Evolutionary conservation across 2,329 filamentous ascomycete genomes (phyloP).

Genomic region (Neocucurbitaria cava): DNA sequence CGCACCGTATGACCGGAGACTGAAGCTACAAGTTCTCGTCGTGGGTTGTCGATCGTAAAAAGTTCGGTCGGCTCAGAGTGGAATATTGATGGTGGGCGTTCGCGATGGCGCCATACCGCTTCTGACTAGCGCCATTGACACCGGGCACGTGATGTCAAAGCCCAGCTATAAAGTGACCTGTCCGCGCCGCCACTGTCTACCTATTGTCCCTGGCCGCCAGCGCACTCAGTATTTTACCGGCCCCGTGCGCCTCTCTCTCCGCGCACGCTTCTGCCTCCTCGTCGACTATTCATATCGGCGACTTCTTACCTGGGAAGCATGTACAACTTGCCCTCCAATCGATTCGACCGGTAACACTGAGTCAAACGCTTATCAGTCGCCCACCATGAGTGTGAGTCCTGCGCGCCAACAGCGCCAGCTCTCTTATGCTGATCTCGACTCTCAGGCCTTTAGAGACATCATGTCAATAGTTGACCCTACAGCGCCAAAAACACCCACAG

Average conservation of each 20-base stretch:
- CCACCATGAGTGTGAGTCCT: slow-evolving; percentile 49
- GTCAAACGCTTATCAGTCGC: slow-evolving; percentile 40
- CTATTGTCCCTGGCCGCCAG: slow-evolving; percentile 28
- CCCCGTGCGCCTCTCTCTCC: slow-evolving; percentile 21
- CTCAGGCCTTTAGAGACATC: slow-evolving; percentile 44
- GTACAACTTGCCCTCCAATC: slow-evolving; percentile 41
- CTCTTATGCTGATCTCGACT: slow-evolving; percentile 15
- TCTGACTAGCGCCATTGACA: slow-evolving; percentile 7
- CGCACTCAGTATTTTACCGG: slow-evolving; percentile 19
- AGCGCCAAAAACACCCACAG: slow-evolving; percentile 31
- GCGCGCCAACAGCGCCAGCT: slow-evolving; percentile 17
- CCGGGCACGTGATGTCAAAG: slow-evolving; percentile 23
- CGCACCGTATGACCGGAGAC: slow-evolving; percentile 96
- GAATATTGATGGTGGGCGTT: slow-evolving; percentile 24
- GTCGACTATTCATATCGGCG: slow-evolving; percentile 17
- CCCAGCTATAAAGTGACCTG: slow-evolving; percentile 28
- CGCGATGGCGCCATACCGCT: slow-evolving; percentile 10
- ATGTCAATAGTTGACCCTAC: slow-evolving; percentile 48
- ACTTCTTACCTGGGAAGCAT: slow-evolving; percentile 38
- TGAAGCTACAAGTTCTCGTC: slow-evolving; percentile 91
- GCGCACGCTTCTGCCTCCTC: slow-evolving; percentile 17
- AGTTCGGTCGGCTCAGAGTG: slow-evolving; percentile 38
- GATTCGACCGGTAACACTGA: slow-evolving; percentile 48
- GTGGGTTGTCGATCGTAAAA: slow-evolving; percentile 37
- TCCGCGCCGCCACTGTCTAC: slow-evolving; percentile 32